Percentiles rank a stretch among this genome's conserved stretches.
Evolutionary conservation across 1,284 basidiomycete genomes (phyloP).

Genomic region (Boletus sp.): DNA sequence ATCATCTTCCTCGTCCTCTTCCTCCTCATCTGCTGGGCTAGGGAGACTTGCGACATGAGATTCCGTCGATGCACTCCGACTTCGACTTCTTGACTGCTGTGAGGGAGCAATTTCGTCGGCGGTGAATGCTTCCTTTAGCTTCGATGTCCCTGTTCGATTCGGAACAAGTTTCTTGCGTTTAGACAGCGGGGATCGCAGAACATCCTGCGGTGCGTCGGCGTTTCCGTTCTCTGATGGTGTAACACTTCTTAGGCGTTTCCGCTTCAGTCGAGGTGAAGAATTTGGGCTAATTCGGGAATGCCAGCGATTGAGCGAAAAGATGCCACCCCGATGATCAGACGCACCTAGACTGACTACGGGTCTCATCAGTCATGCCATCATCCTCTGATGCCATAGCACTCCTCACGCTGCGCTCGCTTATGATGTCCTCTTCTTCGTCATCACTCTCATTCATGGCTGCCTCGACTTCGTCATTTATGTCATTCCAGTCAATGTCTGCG

Average conservation of each 20-base stretch:
- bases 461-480: conserved; percentile 83
- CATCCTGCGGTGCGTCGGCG: conserved; percentile 33
- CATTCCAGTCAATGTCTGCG: conserved; percentile 67
- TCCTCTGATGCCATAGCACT: conserved; percentile 34
- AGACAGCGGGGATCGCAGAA: conserved; percentile 62
- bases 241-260: conserved; percentile 66
- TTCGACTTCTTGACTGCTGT: conserved; percentile 31
- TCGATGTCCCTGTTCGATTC: conserved; percentile 58
- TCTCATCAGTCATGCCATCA: conserved; percentile 29
- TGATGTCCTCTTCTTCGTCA: conserved; percentile 37
- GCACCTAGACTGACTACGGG: conserved; percentile 30
- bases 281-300: conserved; percentile 36
- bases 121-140: conserved; percentile 61
- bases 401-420: conserved; percentile 33
- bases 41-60: conserved; percentile 9
- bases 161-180: conserved; percentile 71
- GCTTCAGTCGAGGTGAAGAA: conserved; percentile 46
- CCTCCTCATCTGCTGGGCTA: conserved; percentile 36
- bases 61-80: conserved; percentile 26
- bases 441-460: conserved; percentile 80
- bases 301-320: conserved; percentile 5
- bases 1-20: conserved; percentile 44
- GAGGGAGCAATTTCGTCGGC: conserved; percentile 49
- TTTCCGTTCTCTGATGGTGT: conserved; percentile 61
- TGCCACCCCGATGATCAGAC: conserved; percentile 6